phyloP scores from a whole-genome alignment of 768 basidiomycete genomes.

The Agaricus blazei region DNA sequence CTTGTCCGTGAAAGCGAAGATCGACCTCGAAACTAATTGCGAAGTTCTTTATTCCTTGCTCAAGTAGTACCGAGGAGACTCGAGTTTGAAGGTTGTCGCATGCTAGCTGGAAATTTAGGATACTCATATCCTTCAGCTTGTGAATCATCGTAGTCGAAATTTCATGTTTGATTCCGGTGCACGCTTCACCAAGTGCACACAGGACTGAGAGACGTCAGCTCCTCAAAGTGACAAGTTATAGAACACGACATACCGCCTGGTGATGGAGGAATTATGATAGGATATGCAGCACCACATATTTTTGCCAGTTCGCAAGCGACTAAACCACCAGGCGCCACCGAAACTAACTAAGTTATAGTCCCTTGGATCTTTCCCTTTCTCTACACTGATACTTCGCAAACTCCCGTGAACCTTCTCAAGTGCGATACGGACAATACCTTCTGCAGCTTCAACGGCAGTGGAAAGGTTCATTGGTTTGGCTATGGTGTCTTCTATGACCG shows the following conservation, averaged over 20 bases:
- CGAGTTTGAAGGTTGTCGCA: slow-evolving; percentile 13
- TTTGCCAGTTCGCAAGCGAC: slow-evolving; percentile 21
- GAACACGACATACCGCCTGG: slow-evolving; percentile 19
- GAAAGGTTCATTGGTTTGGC: slow-evolving; percentile 19
- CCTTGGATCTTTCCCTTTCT: slow-evolving; percentile 26
- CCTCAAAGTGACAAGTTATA: neutral
- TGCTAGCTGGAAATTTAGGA: slow-evolving; percentile 11
- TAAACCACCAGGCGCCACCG: slow-evolving; percentile 23
- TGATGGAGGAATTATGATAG: slow-evolving; percentile 23
- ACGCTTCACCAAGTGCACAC: slow-evolving; percentile 25
- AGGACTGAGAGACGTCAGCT: slow-evolving; percentile 15
- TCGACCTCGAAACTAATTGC: slow-evolving; percentile 20
- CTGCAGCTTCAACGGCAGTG: slow-evolving; percentile 20
- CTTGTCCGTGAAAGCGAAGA: slow-evolving; percentile 24
- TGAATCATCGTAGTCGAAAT: slow-evolving; percentile 18
- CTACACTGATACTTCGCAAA: slow-evolving; percentile 23
- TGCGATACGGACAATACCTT: slow-evolving; percentile 22
- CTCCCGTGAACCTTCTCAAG: slow-evolving; percentile 26
- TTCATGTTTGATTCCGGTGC: slow-evolving; percentile 23
- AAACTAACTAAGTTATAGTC: slow-evolving; percentile 23
- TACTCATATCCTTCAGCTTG: slow-evolving; percentile 16
- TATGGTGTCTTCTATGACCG: slow-evolving; percentile 17
- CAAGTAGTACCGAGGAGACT: slow-evolving; percentile 16
- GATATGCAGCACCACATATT: slow-evolving; percentile 13
- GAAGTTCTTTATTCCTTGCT: slow-evolving; percentile 16